Base-by-base conservation (phyloP, 2,329 filamentous ascomycete genomes). In the Coniochaeta sp. region DNA sequence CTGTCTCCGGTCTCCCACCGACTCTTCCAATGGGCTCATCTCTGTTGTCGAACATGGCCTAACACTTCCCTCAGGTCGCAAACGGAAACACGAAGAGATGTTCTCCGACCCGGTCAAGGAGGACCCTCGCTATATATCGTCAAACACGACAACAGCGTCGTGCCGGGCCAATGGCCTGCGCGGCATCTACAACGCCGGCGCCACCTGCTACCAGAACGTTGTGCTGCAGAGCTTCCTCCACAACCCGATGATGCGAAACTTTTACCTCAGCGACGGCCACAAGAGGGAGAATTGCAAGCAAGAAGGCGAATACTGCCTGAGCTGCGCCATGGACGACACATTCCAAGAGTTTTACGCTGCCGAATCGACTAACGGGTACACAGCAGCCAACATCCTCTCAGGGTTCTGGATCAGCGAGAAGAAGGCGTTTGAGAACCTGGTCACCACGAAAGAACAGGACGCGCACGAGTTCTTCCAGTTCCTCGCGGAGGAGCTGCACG, bases 391-490 rank as follows among this genome's bases (percentile, higher is more conserved):
- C 68, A 91, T 98, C 70, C 82, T 98, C 52, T 87, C 92, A 60
- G 91, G 89, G 12, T 93, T 93, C 70, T 96, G 93, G 92, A 90
- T 93, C 66, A 91, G 89, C 4, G 89, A 91, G 72, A 87, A 83
- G 76, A 85, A 82, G 71, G 82, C 84, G 0, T 88, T 88, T 62
- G 84, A 90, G 74, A 87, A 89, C 62, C 80, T 93, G 24, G 91
- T 93, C 1, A 95, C 93, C 12, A 96, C 96, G 68, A 91, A 93
- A 68, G 93, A 98, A 74, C 93, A 98, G 76, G 93, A 98, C 70
- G 93, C 93, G 0, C 93, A 98, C 71, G 93, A 98, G 72, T 98
- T 96, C 75, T 96, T 97, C 73, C 92, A 96, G 71, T 97, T 96
- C 70, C 83, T 98, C 36, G 89, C 96, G 38, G 93, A 97, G 75